phyloP scores from a whole-genome alignment of 345 rosid genomes.

The Schrenkiella parvula region DNA sequence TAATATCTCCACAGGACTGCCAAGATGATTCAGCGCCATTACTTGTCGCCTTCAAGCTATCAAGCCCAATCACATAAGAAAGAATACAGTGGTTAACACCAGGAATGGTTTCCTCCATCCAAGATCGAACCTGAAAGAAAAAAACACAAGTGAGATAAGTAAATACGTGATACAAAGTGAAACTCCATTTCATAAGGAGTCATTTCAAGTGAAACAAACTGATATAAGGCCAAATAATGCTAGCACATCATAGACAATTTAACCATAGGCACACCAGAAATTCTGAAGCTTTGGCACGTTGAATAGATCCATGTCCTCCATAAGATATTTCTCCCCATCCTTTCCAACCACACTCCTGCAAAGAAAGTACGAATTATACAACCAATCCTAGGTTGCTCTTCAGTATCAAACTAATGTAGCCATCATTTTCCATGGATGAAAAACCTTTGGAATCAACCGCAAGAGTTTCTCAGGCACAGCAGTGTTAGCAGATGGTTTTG shows the following conservation, averaged over 20 bases:
- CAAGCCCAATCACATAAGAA: conserved; percentile 76
- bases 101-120: conserved; percentile 83
- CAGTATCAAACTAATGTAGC: background rate
- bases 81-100: conserved; percentile 43
- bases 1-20: conserved; percentile 45
- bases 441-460: conserved; percentile 72
- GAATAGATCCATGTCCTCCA: conserved; percentile 68
- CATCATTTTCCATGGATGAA: conserved; percentile 6
- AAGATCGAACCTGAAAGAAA: conserved; percentile 63
- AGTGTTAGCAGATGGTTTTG: conserved; percentile 51
- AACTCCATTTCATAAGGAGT: background rate
- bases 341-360: conserved; percentile 88
- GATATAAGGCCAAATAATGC: conserved; percentile 7
- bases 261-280: conserved; percentile 52
- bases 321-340: conserved; percentile 98
- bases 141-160: background rate
- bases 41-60: conserved; percentile 69
- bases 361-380: conserved; percentile 15
- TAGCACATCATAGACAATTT: background rate
- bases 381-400: background rate
- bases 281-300: conserved; percentile 85
- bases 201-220: conserved; percentile 1
- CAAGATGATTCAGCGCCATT: conserved; percentile 26
- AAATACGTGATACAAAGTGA: background rate
- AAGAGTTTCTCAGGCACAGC: conserved; percentile 65